Conservation (phyloP, 805 yeast genomes). For the Lipomyces spencermartinsiae region DNA sequence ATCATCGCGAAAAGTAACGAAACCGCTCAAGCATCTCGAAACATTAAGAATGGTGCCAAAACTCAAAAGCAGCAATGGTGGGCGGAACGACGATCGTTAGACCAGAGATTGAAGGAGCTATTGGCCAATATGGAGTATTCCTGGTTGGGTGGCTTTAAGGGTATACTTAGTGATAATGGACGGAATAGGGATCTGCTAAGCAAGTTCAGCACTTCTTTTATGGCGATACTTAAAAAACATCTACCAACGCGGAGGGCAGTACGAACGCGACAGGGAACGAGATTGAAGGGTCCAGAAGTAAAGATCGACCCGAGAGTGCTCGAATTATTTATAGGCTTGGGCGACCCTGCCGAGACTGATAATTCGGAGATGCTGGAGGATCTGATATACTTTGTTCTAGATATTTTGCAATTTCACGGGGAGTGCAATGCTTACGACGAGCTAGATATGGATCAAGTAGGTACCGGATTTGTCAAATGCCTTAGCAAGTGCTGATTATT, state of each 20-base stretch:
- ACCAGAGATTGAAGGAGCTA: slow-evolving; percentile 59
- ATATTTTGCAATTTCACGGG: slow-evolving; percentile 66
- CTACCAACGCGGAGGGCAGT: slow-evolving; percentile 56
- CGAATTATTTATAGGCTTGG: slow-evolving; percentile 58
- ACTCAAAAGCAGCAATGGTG: slow-evolving; percentile 81
- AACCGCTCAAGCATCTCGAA: slow-evolving; percentile 45
- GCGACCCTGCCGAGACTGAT: slow-evolving; percentile 47
- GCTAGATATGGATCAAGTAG: slow-evolving; percentile 58
- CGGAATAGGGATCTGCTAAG: slow-evolving; percentile 43
- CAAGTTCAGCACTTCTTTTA: slow-evolving; percentile 50
- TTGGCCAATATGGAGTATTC: slow-evolving; percentile 61
- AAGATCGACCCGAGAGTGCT: slow-evolving; percentile 56
- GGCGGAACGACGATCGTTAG: slow-evolving; percentile 68
- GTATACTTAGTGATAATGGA: slow-evolving; percentile 57
- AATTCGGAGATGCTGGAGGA: slow-evolving; percentile 61
- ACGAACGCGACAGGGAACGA: slow-evolving; percentile 38
- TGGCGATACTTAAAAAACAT: slow-evolving; percentile 52
- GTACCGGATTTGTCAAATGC: neutral
- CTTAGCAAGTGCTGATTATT: neutral
- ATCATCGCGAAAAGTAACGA: slow-evolving; percentile 68
- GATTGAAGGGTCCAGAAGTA: slow-evolving; percentile 29
- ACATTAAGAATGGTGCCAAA: slow-evolving; percentile 18
- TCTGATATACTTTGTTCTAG: slow-evolving; percentile 65
- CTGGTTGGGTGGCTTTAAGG: slow-evolving; percentile 82
- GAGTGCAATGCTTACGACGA: slow-evolving; percentile 70